Conservation (phyloP, 164 flowering plant genomes). For the Liquidambar formosana region DNA sequence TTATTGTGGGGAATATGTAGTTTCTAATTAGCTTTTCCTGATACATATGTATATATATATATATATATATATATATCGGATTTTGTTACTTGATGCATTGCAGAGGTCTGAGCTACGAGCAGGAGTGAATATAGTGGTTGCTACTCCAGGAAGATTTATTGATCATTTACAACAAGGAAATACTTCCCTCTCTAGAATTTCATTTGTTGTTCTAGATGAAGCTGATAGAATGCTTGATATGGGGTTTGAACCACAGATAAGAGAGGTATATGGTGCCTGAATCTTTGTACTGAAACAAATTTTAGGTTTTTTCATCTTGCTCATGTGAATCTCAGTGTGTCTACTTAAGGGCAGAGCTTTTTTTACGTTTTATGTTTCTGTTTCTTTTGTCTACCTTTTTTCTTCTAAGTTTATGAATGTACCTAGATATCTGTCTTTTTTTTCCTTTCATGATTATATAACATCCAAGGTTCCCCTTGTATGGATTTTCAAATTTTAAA, state of each 20-base stretch:
- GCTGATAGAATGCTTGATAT: constrained; percentile 81
- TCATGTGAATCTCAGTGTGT: background rate
- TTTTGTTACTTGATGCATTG: constrained; percentile 13
- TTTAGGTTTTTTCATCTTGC: background rate
- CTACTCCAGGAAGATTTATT: constrained; percentile 75
- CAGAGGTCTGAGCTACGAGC: constrained; percentile 39
- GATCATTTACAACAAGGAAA: constrained; percentile 62
- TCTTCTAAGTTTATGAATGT: background rate
- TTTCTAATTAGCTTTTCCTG: background rate
- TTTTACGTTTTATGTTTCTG: background rate
- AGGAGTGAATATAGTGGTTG: constrained; percentile 66
- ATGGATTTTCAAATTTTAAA: background rate
- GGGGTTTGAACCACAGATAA: constrained; percentile 75
- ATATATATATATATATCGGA: too few relatives aligned
- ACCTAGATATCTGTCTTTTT: background rate
- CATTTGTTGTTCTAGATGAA: constrained; percentile 64
- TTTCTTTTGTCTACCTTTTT: background rate
- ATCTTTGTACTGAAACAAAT: background rate
- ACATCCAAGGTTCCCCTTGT: background rate
- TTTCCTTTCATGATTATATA: background rate
- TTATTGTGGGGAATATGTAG: background rate
- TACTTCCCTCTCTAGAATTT: constrained; percentile 46
- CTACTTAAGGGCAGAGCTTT: background rate
- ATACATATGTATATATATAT: too few relatives aligned
- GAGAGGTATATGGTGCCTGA: constrained; percentile 28